Percentiles rank a stretch among this genome's conserved stretches.
Evolutionary conservation across 768 basidiomycete species (phyloP).

Genomic region (Phaffia australis): DNA sequence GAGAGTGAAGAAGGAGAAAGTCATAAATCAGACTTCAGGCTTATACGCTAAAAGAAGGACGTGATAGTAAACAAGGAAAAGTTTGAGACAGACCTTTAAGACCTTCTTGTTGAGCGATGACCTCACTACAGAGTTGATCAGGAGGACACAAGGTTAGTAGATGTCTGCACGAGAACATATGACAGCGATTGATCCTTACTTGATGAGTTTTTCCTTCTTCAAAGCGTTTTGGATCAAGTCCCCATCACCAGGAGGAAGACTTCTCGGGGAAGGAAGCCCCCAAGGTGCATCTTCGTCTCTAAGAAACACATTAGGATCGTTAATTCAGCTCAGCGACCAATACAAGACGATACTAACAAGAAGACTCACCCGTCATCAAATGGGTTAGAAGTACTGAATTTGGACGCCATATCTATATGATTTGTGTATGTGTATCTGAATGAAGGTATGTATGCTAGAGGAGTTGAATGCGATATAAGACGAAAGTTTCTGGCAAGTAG

Average conservation of each 20-base stretch:
- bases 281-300: constrained; percentile 15
- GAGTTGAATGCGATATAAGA: too few species aligned
- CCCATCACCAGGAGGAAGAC: constrained; percentile 14
- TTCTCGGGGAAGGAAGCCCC: constrained; percentile 1
- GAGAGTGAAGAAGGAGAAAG: not conserved
- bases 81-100: constrained; percentile 13
- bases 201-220: constrained; percentile 23
- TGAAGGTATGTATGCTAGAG: too few species aligned
- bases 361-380: constrained; percentile 16
- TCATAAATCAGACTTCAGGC: not conserved
- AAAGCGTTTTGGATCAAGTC: constrained; percentile 18
- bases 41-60: not conserved
- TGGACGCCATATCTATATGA: not conserved
- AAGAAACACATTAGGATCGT: not conserved
- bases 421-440: too few species aligned
- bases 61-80: not conserved
- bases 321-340: not conserved
- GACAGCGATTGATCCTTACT: not conserved
- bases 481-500: too few species aligned
- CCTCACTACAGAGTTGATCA: constrained; percentile 9
- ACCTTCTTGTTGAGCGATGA: constrained; percentile 14
- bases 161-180: too few species aligned
- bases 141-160: too few species aligned
- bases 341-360: not conserved
- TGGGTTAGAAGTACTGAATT: constrained; percentile 16